Evolutionary conservation across 257 asterid genomes (phyloP).

Genomic region (Petrea volubilis): DNA sequence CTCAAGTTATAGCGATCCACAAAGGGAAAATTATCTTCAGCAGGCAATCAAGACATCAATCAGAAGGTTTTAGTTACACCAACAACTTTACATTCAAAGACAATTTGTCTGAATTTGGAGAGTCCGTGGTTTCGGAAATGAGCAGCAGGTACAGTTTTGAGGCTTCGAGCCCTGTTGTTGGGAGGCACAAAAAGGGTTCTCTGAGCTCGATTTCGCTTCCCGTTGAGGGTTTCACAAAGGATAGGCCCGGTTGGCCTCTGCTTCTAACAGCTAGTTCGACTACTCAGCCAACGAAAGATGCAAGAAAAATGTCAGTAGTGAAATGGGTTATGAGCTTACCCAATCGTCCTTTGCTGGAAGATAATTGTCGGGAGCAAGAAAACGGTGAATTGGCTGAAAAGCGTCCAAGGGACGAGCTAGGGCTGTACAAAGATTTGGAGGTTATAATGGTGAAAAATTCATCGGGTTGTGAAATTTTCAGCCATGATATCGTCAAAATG

Average conservation of each 20-base stretch:
- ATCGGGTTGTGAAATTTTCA: constrained; percentile 46
- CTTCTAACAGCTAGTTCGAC: constrained; percentile 49
- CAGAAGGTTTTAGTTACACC: constrained; percentile 32
- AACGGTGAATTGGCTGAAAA: background rate
- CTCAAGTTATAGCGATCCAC: constrained; percentile 62
- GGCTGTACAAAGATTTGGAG: constrained; percentile 42
- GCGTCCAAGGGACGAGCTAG: background rate
- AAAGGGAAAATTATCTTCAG: constrained; percentile 56
- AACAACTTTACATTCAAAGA: constrained; percentile 26
- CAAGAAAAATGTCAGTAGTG: constrained; percentile 72
- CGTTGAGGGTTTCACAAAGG: constrained; percentile 46
- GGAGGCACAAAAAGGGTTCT: constrained; percentile 38
- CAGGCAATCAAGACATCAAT: constrained; percentile 34
- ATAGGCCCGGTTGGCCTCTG: constrained; percentile 85
- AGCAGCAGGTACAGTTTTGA: constrained; percentile 52
- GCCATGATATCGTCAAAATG: constrained; percentile 38
- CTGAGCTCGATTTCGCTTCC: constrained; percentile 55
- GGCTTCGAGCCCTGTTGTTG: constrained; percentile 23
- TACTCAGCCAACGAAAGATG: constrained; percentile 44
- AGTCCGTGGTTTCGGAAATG: constrained; percentile 46
- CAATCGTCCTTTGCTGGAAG: constrained; percentile 41
- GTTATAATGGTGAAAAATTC: constrained; percentile 35
- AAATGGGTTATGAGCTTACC: constrained; percentile 80
- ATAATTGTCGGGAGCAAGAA: background rate
- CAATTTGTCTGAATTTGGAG: constrained; percentile 49